phyloP scores from a whole-genome alignment of 768 basidiomycete species.

The Phanerochaete sordida region DNA sequence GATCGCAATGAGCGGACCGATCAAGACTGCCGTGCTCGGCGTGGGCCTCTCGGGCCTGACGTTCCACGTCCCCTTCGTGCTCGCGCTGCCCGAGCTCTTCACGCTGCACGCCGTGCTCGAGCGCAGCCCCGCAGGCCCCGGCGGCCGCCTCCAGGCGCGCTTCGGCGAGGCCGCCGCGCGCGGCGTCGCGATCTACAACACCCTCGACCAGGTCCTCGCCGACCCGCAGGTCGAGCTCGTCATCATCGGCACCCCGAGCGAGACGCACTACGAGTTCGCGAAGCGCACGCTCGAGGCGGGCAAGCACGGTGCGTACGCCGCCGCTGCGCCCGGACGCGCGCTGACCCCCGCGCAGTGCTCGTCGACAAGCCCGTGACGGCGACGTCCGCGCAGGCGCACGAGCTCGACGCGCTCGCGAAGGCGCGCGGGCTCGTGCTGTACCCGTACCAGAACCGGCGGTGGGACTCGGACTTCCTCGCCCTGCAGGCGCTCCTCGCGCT shows the following conservation, averaged over 20 bases:
- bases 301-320: conserved; percentile 55
- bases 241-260: conserved; percentile 68
- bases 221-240: conserved; percentile 67
- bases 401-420: conserved; percentile 57
- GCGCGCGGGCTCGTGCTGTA: conserved; percentile 62
- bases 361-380: conserved; percentile 80
- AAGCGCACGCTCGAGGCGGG: conserved; percentile 65
- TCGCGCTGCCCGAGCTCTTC: conserved; percentile 68
- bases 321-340: too few relatives aligned
- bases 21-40: conserved; percentile 15
- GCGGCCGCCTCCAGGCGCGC: conserved; percentile 61
- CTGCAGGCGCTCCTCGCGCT: conserved; percentile 55
- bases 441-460: conserved; percentile 72
- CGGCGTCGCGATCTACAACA: conserved; percentile 48
- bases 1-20: conserved; percentile 7
- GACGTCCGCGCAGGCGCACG: conserved; percentile 51
- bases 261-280: conserved; percentile 67
- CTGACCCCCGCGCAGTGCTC: conserved; percentile 44
- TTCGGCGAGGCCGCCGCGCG: conserved; percentile 51
- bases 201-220: conserved; percentile 55
- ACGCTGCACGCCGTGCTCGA: conserved; percentile 72
- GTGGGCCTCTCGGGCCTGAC: conserved; percentile 74
- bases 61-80: conserved; percentile 80
- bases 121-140: conserved; percentile 56
- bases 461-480: conserved; percentile 76